Percentiles rank a stretch among this genome's conserved stretches.
Evolutionary conservation across 106 monocot species (phyloP).

Genomic region (Phalaenopsis aphrodite): DNA sequence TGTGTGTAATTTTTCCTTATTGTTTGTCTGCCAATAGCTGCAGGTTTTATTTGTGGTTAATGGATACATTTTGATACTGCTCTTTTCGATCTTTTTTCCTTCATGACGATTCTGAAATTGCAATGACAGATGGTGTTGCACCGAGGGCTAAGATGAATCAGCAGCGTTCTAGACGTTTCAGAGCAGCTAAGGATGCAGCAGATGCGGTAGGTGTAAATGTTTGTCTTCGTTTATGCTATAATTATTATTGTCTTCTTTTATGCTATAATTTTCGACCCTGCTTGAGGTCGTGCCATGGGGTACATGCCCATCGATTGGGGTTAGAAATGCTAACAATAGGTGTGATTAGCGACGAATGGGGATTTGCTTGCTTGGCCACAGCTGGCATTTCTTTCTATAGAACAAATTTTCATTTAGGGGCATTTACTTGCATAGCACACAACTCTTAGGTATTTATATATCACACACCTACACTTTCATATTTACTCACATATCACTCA

Average conservation of each 20-base stretch:
- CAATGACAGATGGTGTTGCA: constrained; percentile 83
- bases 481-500: too few relatives aligned
- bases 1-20: neutral
- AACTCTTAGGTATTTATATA: too few relatives aligned
- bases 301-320: neutral
- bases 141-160: constrained; percentile 99
- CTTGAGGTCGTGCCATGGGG: neutral
- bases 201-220: constrained; percentile 61
- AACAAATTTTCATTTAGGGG: neutral
- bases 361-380: neutral
- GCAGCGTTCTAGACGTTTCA: constrained; percentile 97
- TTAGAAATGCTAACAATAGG: neutral
- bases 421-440: too few relatives aligned
- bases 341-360: neutral
- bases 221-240: neutral
- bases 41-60: neutral
- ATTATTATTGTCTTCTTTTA: too few relatives aligned
- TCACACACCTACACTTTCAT: too few relatives aligned
- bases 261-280: neutral
- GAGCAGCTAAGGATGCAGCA: constrained; percentile 97
- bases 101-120: constrained; percentile 6
- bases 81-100: neutral
- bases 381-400: neutral
- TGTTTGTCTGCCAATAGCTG: neutral
- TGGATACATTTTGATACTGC: neutral